Base-by-base conservation (phyloP, 2,329 filamentous ascomycete genomes). In the Colletotrichum tropicicola region DNA sequence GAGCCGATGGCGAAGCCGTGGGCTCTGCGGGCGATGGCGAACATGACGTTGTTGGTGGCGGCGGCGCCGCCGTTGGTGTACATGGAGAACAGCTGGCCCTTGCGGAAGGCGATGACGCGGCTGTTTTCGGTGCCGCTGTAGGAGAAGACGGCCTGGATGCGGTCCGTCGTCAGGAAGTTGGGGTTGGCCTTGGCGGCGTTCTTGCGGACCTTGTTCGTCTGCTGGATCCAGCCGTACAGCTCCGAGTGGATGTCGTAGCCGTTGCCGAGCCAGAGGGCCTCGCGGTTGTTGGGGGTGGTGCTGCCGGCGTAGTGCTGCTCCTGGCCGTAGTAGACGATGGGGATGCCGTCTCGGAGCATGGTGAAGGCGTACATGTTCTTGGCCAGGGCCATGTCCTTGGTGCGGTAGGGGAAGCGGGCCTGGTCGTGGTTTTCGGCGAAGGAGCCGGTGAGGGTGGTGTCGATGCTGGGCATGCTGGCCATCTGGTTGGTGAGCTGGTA, bases 291-390 rank as follows among this genome's bases (percentile, higher is more conserved):
- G 0, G 81, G 76, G 12, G 85, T 86, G 54, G 75, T 75, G 32
- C 74, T 78, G 19, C 79, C 80, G 3, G 78, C 72, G 72, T 83
- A 88, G 68, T 85, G 85, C 70, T 91, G 89, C 74, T 91, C 89
- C 68, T 89, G 87, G 39, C 89, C 89, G 69, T 89, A 84, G 75
- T 91, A 91, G 32, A 91, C 80, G 58, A 90, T 87, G 1, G 88
- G 88, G 43, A 91, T 86, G 19, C 89, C 89, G 63, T 89, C 81
- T 1, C 79, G 78, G 19, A 91, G 82, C 41, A 91, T 82, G 25
- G 84, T 85, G 70, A 87, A 89, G 0, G 87, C 81, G 51, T 91
- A 79, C 6, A 85, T 80, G 69, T 91, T 91, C 74, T 87, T 86
- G 48, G 87, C 83, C 2, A 89, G 79, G 1, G 85, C 76, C 8